These are phyloP conservation scores for Triangularia verruculosa DNA, from an alignment of 2,329 filamentous ascomycete species.

Conservation along the genomic window DNA sequence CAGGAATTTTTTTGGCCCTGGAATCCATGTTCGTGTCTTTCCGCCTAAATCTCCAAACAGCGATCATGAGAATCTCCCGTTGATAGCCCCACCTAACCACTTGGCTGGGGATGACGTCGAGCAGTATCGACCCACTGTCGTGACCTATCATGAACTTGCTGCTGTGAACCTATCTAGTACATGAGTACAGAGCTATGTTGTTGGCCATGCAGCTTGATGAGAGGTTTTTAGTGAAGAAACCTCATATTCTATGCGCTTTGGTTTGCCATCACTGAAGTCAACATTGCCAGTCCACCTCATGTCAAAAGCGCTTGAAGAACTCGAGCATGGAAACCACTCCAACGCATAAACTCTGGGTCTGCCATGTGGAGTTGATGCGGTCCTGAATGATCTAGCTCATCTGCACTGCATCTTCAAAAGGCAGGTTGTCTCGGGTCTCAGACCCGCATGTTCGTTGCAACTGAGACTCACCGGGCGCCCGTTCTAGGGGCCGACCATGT, in stretches of 20 bases:
- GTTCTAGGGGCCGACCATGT: not conserved
- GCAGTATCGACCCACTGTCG: not conserved
- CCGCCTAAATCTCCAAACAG: not conserved
- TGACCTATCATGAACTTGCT: not conserved
- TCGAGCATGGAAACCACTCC: not conserved
- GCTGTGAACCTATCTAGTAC: not conserved
- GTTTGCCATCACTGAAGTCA: too few species aligned
- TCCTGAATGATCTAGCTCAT: not conserved
- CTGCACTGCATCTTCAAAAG: not conserved
- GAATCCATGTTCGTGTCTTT: not conserved
- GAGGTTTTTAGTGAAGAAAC: too few species aligned
- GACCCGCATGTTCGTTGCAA: not conserved
- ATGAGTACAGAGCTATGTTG: not conserved
- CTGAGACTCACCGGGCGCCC: not conserved
- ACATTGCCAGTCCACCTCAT: too few species aligned
- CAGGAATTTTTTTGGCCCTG: not conserved
- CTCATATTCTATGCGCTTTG: too few species aligned
- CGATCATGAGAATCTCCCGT: constrained; percentile 5
- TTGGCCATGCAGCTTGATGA: too few species aligned
- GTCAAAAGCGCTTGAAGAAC: too few species aligned
- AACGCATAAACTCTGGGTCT: not conserved
- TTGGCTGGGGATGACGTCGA: not conserved
- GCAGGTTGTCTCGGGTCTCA: not conserved
- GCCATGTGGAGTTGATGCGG: not conserved
- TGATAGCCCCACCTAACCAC: not conserved